A percentile compares a stretch with the other conserved stretches of the same genome.
Conservation (phyloP, 148 eudicot species). For the Chenopodium formosanum region DNA sequence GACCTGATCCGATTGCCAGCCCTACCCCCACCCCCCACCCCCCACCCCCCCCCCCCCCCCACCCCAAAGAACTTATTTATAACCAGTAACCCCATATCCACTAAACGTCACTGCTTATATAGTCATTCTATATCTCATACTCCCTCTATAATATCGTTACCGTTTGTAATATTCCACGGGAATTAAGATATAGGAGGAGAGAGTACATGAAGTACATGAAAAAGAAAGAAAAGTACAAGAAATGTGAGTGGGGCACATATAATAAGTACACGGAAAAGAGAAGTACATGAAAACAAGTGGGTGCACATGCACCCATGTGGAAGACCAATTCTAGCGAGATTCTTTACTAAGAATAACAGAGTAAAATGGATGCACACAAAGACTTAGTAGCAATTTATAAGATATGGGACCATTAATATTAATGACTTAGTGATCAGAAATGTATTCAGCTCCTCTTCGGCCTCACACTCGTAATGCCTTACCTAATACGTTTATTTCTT, state of each 20-base stretch:
- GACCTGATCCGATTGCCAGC: too few relatives aligned
- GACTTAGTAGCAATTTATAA: background rate
- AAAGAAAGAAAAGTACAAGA: too few relatives aligned
- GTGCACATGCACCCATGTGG: background rate
- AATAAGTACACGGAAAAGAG: too few relatives aligned
- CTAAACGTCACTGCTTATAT: background rate
- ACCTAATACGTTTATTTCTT: background rate
- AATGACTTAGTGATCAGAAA: background rate
- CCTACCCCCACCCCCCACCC: too few relatives aligned
- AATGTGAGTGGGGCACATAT: too few relatives aligned
- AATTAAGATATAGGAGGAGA: too few relatives aligned
- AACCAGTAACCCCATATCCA: background rate
- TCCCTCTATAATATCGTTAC: too few relatives aligned
- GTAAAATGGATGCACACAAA: background rate
- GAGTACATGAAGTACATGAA: too few relatives aligned
- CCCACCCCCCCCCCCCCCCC: too few relatives aligned
- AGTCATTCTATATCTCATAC: background rate
- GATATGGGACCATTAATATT: background rate
- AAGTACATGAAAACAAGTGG: too few relatives aligned
- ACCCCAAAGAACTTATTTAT: background rate
- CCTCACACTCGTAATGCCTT: background rate
- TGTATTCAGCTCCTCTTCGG: background rate
- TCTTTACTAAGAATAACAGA: background rate
- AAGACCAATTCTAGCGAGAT: background rate
- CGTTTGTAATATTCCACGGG: too few relatives aligned